Conservation (phyloP, 1,284 basidiomycete genomes). For the Apiotrichum laibachii region DNA sequence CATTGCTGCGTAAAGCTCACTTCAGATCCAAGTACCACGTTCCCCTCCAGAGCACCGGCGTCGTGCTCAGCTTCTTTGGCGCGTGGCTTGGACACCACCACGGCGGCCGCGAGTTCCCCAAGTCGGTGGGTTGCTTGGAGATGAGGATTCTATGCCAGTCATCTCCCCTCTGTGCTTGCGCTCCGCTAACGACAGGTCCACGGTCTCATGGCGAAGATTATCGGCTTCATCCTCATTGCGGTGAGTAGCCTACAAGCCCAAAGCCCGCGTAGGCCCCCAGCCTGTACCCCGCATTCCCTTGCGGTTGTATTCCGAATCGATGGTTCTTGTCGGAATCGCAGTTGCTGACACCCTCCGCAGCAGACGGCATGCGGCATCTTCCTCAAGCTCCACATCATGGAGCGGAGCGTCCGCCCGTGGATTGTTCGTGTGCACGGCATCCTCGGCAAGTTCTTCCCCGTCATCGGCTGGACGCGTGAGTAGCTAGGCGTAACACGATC, state of each 20-base stretch:
- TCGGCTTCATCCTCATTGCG: constrained; percentile 63
- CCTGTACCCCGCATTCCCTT: too few species aligned
- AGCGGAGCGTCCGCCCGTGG: constrained; percentile 69
- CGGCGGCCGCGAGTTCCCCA: constrained; percentile 67
- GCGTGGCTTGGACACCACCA: constrained; percentile 78
- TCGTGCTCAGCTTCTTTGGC: constrained; percentile 67
- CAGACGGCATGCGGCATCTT: constrained; percentile 80
- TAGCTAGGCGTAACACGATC: constrained; percentile 47
- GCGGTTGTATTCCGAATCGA: too few species aligned
- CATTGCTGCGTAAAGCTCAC: not conserved
- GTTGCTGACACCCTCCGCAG: constrained; percentile 16
- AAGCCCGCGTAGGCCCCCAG: too few species aligned
- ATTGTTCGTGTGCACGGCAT: constrained; percentile 72
- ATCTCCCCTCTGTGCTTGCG: not conserved
- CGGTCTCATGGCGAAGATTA: constrained; percentile 66
- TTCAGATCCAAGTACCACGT: constrained; percentile 69
- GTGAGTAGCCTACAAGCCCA: constrained; percentile 20
- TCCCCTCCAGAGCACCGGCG: constrained; percentile 70
- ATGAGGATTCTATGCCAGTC: not conserved
- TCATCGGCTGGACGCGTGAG: constrained; percentile 84
- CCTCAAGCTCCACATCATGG: constrained; percentile 87
- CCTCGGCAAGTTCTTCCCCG: constrained; percentile 79
- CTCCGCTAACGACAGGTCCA: constrained; percentile 53
- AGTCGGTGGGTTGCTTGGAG: constrained; percentile 53
- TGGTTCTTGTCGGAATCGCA: too few species aligned